Evolutionary conservation across 441 rosid genomes (phyloP).

Genomic region (Mallotus repandus): DNA sequence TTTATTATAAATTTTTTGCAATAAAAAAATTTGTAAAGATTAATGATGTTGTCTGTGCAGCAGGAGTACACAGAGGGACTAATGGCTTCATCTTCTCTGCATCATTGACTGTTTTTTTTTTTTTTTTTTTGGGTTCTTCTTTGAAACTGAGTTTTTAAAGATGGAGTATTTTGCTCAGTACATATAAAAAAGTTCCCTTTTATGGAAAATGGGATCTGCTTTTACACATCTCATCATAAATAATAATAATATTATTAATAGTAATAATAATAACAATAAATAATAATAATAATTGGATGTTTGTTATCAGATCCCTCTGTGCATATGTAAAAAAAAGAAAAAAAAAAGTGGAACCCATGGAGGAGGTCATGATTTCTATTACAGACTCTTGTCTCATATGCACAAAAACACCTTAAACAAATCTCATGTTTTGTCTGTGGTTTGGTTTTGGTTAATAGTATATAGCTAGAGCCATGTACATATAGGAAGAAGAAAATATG

Average conservation of each 20-base stretch:
- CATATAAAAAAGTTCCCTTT: slow-evolving; percentile 50
- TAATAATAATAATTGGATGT: slow-evolving; percentile 17
- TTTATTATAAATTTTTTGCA: neutral
- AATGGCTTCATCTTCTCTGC: slow-evolving; percentile 42
- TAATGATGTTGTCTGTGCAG: slow-evolving; percentile 36
- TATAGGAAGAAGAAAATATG: neutral
- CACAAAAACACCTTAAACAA: slow-evolving; percentile 29
- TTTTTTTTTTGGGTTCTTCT: slow-evolving; percentile 40
- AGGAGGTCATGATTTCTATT: slow-evolving; percentile 43
- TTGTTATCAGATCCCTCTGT: slow-evolving; percentile 29
- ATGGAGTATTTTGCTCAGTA: slow-evolving; percentile 47
- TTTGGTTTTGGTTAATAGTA: slow-evolving; percentile 17
- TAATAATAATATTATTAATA: slow-evolving; percentile 27
- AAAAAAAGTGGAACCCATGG: slow-evolving; percentile 35
- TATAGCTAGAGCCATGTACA: slow-evolving; percentile 1
- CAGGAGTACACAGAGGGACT: slow-evolving; percentile 20
- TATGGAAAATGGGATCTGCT: slow-evolving; percentile 64
- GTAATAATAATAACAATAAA: slow-evolving; percentile 15
- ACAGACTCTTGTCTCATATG: slow-evolving; percentile 46
- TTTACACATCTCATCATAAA: slow-evolving; percentile 49
- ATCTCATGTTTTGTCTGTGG: slow-evolving; percentile 35
- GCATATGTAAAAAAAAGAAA: neutral
- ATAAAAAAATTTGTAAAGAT: slow-evolving; percentile 24
- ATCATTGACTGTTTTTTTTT: slow-evolving; percentile 39
- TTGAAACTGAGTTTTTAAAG: slow-evolving; percentile 42